Conservation (phyloP, 345 rosid genomes). For the Punica granatum region DNA sequence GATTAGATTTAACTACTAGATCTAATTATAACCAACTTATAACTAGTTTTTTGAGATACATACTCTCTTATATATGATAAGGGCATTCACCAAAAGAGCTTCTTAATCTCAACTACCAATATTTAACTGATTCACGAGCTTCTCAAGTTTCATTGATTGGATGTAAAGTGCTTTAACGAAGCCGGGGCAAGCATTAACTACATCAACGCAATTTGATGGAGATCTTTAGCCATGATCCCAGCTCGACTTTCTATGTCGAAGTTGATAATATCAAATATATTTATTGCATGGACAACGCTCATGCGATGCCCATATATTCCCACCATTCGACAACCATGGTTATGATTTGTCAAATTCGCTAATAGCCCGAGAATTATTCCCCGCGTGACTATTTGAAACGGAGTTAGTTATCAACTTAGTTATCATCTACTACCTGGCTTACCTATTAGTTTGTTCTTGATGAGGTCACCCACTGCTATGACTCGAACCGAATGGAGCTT, state of each 20-base stretch:
- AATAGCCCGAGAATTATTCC: too few relatives aligned
- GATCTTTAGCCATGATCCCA: background rate
- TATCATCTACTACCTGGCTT: too few relatives aligned
- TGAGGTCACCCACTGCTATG: too few relatives aligned
- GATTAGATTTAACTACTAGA: conserved; percentile 9
- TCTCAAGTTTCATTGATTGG: background rate
- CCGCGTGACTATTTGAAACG: too few relatives aligned
- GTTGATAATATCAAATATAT: background rate
- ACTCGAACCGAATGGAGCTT: too few relatives aligned
- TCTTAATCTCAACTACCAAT: background rate
- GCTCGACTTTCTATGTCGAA: background rate
- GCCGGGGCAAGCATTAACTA: background rate
- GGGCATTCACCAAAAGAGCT: background rate
- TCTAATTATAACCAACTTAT: conserved; percentile 2
- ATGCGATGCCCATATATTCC: too few relatives aligned
- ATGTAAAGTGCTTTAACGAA: background rate
- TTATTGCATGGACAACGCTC: too few relatives aligned
- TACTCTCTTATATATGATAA: background rate
- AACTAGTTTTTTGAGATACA: background rate
- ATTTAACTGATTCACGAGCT: conserved; percentile 4
- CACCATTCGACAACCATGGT: too few relatives aligned
- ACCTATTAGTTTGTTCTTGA: too few relatives aligned
- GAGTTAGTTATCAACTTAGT: too few relatives aligned
- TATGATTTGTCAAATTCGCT: too few relatives aligned
- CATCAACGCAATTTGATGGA: background rate